A percentile compares a stretch with the other conserved stretches of the same genome.
Evolutionary conservation across 1,284 basidiomycete genomes (phyloP).

Genomic region (Tilletiaria anomala): DNA sequence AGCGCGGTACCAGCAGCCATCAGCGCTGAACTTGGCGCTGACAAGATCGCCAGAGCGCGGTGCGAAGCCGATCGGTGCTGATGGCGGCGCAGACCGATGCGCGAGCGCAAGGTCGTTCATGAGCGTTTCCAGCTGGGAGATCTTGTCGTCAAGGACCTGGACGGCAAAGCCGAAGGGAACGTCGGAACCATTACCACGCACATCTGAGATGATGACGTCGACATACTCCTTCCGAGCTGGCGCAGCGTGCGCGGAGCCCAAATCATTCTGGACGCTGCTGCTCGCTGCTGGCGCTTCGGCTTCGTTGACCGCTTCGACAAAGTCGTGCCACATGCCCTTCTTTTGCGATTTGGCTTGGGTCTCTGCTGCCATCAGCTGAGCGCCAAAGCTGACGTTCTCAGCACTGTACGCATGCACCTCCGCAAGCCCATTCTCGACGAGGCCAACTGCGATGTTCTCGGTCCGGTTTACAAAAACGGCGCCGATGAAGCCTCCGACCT

Average conservation of each 20-base stretch:
- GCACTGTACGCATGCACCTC: conserved; percentile 76
- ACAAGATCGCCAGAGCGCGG: conserved; percentile 70
- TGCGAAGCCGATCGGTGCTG: conserved; percentile 47
- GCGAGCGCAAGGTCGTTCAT: conserved; percentile 86
- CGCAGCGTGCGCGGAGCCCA: conserved; percentile 5
- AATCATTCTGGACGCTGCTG: background rate
- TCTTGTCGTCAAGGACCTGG: conserved; percentile 49
- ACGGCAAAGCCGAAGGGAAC: conserved; percentile 74
- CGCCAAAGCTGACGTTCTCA: conserved; percentile 60
- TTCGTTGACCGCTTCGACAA: conserved; percentile 5
- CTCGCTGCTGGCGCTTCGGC: conserved; percentile 5
- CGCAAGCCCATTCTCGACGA: conserved; percentile 68
- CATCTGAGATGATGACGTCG: conserved; percentile 80
- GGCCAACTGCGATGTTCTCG: conserved; percentile 67
- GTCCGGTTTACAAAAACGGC: conserved; percentile 55
- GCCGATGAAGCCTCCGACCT: conserved; percentile 90
- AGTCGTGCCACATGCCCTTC: conserved; percentile 54
- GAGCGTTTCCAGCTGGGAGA: conserved; percentile 61
- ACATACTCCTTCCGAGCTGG: conserved; percentile 57
- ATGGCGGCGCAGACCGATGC: conserved; percentile 56
- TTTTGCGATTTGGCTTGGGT: conserved; percentile 52
- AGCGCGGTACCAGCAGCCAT: conserved; percentile 33
- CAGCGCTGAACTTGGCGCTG: conserved; percentile 49
- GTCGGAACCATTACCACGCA: conserved; percentile 51
- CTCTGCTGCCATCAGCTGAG: conserved; percentile 71